Conservation (phyloP, 2,329 filamentous ascomycete species). For the Dactylellina leptospora region DNA sequence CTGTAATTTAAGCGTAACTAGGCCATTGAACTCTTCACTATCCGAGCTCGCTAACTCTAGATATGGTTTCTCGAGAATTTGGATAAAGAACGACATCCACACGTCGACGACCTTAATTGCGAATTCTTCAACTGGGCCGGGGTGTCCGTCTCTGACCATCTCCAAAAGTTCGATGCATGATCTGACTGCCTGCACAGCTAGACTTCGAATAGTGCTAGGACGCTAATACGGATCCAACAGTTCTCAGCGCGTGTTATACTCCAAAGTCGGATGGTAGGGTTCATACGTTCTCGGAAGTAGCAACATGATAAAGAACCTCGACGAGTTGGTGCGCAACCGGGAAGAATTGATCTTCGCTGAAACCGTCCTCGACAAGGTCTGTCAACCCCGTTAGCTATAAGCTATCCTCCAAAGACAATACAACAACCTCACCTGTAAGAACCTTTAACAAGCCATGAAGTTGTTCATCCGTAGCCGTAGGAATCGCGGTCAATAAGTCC, state of each 20-base stretch:
- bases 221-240: constrained; percentile 24
- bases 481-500: constrained; percentile 78
- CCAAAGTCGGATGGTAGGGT: neutral
- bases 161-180: constrained; percentile 94
- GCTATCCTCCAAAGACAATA: neutral
- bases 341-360: constrained; percentile 96
- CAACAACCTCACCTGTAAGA: constrained; percentile 64
- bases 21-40: constrained; percentile 74
- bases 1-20: constrained; percentile 88
- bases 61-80: constrained; percentile 76
- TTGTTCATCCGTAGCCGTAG: constrained; percentile 77
- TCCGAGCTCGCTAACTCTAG: constrained; percentile 69
- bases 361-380: constrained; percentile 90
- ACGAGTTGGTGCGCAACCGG: constrained; percentile 85
- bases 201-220: constrained; percentile 72
- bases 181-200: constrained; percentile 89
- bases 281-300: constrained; percentile 77
- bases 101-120: constrained; percentile 82
- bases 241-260: neutral
- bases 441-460: constrained; percentile 90
- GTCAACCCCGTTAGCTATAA: constrained; percentile 13
- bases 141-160: constrained; percentile 94
- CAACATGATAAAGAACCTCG: constrained; percentile 81
- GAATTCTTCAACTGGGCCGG: constrained; percentile 83
- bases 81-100: constrained; percentile 91